Evolutionary conservation across 768 basidiomycete genomes (phyloP).

Genomic region (Agaricus sinodeliciosus): DNA sequence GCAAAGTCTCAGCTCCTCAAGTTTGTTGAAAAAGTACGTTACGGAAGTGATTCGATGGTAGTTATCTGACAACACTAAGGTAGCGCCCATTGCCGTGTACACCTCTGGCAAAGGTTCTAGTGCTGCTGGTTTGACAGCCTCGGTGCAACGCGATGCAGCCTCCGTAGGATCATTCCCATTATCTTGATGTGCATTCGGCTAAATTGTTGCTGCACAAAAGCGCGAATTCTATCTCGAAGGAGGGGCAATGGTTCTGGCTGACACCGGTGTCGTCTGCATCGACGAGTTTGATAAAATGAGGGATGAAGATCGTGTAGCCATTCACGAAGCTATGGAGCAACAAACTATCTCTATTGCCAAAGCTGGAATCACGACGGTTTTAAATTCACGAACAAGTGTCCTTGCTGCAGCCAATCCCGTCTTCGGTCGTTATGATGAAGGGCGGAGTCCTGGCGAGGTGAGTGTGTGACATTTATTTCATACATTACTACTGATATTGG

Average conservation of each 20-base stretch:
- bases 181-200: neutral
- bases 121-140: conserved; percentile 96
- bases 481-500: conserved; percentile 1
- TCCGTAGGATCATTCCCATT: conserved; percentile 48
- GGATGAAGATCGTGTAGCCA: conserved; percentile 97
- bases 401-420: conserved; percentile 97
- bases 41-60: neutral
- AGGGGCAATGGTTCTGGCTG: conserved; percentile 98
- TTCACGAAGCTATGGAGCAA: conserved; percentile 99
- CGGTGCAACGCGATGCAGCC: conserved; percentile 88
- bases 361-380: conserved; percentile 95
- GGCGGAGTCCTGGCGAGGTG: conserved; percentile 91
- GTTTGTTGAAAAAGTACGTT: conserved; percentile 87
- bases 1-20: conserved; percentile 98
- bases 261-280: conserved; percentile 97
- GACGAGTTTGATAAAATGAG: conserved; percentile 99
- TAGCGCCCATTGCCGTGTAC: conserved; percentile 96
- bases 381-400: conserved; percentile 94
- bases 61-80: conserved; percentile 34
- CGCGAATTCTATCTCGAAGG: conserved; percentile 99
- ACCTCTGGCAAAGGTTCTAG: conserved; percentile 98
- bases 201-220: conserved; percentile 30
- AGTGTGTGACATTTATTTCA: conserved; percentile 8
- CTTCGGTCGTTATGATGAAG: conserved; percentile 96
- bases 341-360: conserved; percentile 99